Evolutionary conservation across 345 rosid genomes (phyloP), one percentile per base, ranked within the genome.

Genomic region (Syzygium aromaticum): DNA sequence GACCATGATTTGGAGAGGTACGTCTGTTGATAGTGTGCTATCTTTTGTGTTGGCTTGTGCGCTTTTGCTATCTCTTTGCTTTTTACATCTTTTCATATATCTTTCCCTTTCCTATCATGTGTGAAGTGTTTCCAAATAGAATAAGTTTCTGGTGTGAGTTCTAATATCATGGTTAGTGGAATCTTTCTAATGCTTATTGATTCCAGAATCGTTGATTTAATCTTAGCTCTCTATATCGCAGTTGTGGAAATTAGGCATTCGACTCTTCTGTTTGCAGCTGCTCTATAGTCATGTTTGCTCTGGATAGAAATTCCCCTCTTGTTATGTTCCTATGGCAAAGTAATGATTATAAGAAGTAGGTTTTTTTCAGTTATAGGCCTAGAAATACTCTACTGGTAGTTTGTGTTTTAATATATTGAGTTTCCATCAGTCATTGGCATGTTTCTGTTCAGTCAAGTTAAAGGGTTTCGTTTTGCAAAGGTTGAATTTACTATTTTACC

Each of bases 1-100:
- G 99, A 96, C 90, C 99, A 98, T 89, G 99, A 98, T 89, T 91
- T 98, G 52, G 97, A 98, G 92, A 98, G 99, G 99, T 96, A 85
- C 84, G 6, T 28, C 33, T 51, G 5, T 49, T 19, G 64, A 63
- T 85, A 9, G 67, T 86, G 17, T 83, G 78, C 21, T 87, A 19
- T 56, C 19, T 43, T 27, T 23, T 51, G 40, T 80, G 38, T 82
- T 56, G 53, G 51, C 14, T 49, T 57, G 8, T 51, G 51, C 51
- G 21, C 25, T 63, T 73, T 43, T 53, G 84, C 54, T 77, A n/a
- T 84, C 46, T 46, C 80, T 86, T 22, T 51, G 38, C 52, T 64
- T 56, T 40, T 43, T 43, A 52, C 7, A 11, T 77, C n/a, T 61
- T 40, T 51, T 28, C 57, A 73, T 73, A 33, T 22, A 38, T 73